Percentiles rank a stretch among this genome's conserved stretches.
Conservation (phyloP, 2,329 filamentous ascomycete genomes). For the Fusarium austroafricanum region DNA sequence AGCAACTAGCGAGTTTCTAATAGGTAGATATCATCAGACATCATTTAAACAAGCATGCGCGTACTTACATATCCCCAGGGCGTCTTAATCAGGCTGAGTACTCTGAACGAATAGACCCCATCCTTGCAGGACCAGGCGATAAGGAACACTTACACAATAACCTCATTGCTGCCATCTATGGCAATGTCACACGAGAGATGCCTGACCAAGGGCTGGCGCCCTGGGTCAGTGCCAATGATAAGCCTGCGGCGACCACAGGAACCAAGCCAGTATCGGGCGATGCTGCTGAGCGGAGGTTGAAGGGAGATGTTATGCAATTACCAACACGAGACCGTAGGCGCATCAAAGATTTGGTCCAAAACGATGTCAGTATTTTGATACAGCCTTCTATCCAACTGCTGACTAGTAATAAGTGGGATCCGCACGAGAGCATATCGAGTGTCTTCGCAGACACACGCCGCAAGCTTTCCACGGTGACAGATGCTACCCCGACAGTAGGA, state of each 20-base stretch:
- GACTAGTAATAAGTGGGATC: constrained; percentile 60
- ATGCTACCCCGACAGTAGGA: constrained; percentile 76
- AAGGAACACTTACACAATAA: constrained; percentile 75
- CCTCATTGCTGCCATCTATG: constrained; percentile 73
- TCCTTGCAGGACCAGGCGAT: constrained; percentile 69
- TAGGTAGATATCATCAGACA: constrained; percentile 58
- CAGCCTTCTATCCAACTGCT: constrained; percentile 12
- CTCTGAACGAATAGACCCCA: constrained; percentile 68
- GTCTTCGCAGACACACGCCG: constrained; percentile 65
- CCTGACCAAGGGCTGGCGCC: constrained; percentile 74
- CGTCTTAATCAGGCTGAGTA: constrained; percentile 73
- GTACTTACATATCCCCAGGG: constrained; percentile 58
- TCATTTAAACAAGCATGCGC: neutral
- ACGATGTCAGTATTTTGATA: constrained; percentile 63
- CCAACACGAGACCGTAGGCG: constrained; percentile 73
- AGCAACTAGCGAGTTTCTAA: constrained; percentile 69
- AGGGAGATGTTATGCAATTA: constrained; percentile 77
- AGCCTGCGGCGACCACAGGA: constrained; percentile 66
- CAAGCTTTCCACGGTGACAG: constrained; percentile 60
- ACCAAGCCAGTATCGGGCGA: constrained; percentile 73
- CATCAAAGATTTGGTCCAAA: constrained; percentile 72
- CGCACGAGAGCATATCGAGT: constrained; percentile 64
- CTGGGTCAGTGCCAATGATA: constrained; percentile 79
- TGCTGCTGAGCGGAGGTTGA: constrained; percentile 72
- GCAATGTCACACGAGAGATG: constrained; percentile 76